A percentile compares a stretch with the other conserved stretches of the same genome.
Evolutionary conservation across 2,329 filamentous ascomycete species (phyloP).

Genomic region (Chaetomiaceae sp.): DNA sequence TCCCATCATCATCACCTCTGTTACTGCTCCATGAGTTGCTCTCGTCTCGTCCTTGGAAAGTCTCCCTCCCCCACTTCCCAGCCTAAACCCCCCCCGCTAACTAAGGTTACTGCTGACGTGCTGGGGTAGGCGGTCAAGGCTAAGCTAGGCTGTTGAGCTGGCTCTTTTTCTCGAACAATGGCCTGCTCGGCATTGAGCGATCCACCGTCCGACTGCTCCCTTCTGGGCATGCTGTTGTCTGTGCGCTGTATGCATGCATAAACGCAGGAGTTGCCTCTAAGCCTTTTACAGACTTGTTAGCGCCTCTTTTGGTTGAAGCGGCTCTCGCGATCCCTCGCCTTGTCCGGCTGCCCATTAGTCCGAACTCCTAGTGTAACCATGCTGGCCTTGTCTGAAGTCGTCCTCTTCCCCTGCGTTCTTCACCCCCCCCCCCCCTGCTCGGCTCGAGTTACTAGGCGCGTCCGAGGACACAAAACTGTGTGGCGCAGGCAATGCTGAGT

Average conservation of each 20-base stretch:
- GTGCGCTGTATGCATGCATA: conserved; percentile 27
- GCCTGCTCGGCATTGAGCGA: conserved; percentile 26
- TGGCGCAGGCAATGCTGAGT: neutral
- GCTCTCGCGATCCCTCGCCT: neutral
- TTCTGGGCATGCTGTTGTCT: conserved; percentile 22
- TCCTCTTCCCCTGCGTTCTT: neutral
- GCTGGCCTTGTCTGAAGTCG: neutral
- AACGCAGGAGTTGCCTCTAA: conserved; percentile 23
- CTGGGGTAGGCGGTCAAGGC: conserved; percentile 10
- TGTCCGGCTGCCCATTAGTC: conserved; percentile 4
- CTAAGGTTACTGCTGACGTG: conserved; percentile 12
- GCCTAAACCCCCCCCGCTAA: neutral
- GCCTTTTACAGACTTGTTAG: conserved; percentile 17
- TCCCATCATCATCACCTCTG: neutral
- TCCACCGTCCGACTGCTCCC: conserved; percentile 21
- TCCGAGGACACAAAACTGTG: neutral
- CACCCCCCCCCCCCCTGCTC: neutral
- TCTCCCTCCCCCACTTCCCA: neutral
- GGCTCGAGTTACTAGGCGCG: neutral
- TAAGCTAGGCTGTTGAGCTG: neutral
- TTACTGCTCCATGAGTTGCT: neutral
- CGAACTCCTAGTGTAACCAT: conserved; percentile 10
- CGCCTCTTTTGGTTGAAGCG: conserved; percentile 15
- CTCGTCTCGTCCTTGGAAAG: neutral
- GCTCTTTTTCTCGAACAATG: conserved; percentile 21